Evolutionary conservation across 2,329 filamentous ascomycete genomes (phyloP), one percentile per base, ranked within the genome.

Genomic region (Ascosphaera acerosa): DNA sequence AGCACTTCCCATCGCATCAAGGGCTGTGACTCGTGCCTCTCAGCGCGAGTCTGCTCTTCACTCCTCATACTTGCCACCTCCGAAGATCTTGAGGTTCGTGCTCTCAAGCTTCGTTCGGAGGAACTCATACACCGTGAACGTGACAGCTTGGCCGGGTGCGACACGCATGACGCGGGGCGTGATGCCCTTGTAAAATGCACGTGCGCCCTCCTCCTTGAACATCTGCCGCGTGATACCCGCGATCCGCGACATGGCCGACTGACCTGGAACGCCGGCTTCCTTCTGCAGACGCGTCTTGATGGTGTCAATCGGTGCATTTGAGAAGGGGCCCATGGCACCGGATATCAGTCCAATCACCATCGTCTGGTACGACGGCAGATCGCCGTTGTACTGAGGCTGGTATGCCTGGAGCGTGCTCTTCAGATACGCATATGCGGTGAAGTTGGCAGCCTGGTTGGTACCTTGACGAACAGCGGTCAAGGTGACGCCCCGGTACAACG

Each of bases 111-210:
- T 70, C 36, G 70, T 66, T 56, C 71, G 77, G 36, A 82, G 54
- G 49, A 50, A 80, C 52, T 82, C 76, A 51, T 82, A 82, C 40
- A 82, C 75, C 2, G 53, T 72, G 42, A 75, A 75, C 2, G 70
- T 75, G 28, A 75, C 70, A 12, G 70, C 87, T 60, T 97, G 87
- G 29, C 87, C 87, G 5, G 87, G 87, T 16, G 87, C 87, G 33
- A 97, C 87, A 46, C 87, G 70, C 81, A 94, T 94, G 42, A 97
- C 76, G 44, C 87, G 69, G 4, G 87, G 87, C 29, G 87, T 97
- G 54, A 97, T 97, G 44, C 87, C 87, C 65, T 94, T 94, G 63
- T 91, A 97, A 57, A 97, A 97, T 30, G 87, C 87, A 44, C 80
- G 72, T 42, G 84, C 62, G 20, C 87, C 87, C 57, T 97, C 87